phyloP scores from a whole-genome alignment of 768 basidiomycete species.

The Rhizopogon vulgaris region DNA sequence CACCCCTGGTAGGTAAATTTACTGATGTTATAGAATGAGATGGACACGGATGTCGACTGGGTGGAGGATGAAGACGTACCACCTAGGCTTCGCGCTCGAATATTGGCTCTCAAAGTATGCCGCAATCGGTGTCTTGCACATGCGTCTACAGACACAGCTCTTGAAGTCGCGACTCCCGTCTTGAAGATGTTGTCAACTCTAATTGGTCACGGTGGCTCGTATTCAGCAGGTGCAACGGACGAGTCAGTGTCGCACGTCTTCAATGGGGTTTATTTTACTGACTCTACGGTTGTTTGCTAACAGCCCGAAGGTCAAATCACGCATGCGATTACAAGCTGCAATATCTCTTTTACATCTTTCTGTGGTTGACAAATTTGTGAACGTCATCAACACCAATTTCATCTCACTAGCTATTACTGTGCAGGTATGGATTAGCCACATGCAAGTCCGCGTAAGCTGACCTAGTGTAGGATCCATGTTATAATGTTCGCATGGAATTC shows the following conservation, averaged over 20 bases:
- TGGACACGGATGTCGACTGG: conserved; percentile 71
- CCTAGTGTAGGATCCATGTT: conserved; percentile 70
- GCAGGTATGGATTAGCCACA: conserved; percentile 51
- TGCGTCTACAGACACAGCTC: conserved; percentile 47
- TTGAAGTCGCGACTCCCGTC: conserved; percentile 68
- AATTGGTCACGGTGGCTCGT: conserved; percentile 63
- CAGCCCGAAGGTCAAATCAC: conserved; percentile 60
- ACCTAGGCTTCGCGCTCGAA: conserved; percentile 56
- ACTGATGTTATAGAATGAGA: conserved; percentile 38
- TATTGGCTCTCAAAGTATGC: conserved; percentile 74
- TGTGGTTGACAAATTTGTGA: conserved; percentile 50
- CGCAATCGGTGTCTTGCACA: conserved; percentile 76
- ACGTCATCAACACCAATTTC: conserved; percentile 55
- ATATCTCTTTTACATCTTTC: conserved; percentile 75
- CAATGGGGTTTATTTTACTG: conserved; percentile 3
- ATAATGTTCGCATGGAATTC: conserved; percentile 76
- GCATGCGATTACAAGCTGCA: conserved; percentile 80
- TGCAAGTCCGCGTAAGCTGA: not conserved
- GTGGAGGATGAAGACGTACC: conserved; percentile 58
- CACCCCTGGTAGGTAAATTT: not conserved
- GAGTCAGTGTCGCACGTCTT: conserved; percentile 32
- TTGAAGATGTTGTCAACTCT: conserved; percentile 69
- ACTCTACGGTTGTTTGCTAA: conserved; percentile 2
- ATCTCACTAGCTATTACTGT: conserved; percentile 62
- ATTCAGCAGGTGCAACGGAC: conserved; percentile 47